These are phyloP conservation scores for Berberis vulgaris DNA, from an alignment of 164 flowering plant species.

Conservation along the genomic window DNA sequence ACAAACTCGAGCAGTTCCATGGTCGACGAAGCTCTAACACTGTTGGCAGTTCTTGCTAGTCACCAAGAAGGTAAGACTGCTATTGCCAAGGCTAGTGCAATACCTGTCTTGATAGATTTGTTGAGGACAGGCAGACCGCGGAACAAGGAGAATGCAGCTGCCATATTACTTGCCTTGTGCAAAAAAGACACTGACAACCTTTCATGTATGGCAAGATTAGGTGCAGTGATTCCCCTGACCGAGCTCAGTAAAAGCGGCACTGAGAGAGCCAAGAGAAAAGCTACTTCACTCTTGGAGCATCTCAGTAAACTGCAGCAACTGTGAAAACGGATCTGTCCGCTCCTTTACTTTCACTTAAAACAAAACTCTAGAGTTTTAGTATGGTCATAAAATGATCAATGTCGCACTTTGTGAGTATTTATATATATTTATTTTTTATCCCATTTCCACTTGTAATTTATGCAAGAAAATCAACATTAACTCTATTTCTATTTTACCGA, in stretches of 20 bases:
- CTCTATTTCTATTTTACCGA: no score
- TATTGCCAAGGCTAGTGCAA: constrained; percentile 59
- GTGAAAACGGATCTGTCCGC: constrained; percentile 5
- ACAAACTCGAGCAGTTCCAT: constrained; percentile 48
- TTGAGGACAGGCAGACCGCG: constrained; percentile 63
- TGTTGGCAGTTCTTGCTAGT: constrained; percentile 73
- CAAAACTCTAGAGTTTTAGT: no score
- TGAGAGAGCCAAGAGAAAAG: constrained; percentile 86
- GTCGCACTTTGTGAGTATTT: no score
- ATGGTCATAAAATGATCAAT: no score
- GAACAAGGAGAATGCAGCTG: constrained; percentile 81
- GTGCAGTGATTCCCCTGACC: constrained; percentile 62
- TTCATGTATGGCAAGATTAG: constrained; percentile 60
- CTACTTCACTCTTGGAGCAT: constrained; percentile 67
- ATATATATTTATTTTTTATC: no score
- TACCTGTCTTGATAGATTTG: constrained; percentile 69
- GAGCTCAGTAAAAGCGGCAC: constrained; percentile 72
- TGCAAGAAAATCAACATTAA: no score
- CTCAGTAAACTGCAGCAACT: constrained; percentile 45
- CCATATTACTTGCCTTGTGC: constrained; percentile 70
- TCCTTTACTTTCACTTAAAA: background rate
- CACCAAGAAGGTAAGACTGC: constrained; percentile 74
- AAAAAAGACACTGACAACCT: constrained; percentile 73
- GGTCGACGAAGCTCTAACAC: constrained; percentile 88
- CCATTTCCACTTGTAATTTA: no score